Evolutionary conservation across 2,329 filamentous ascomycete genomes (phyloP), one percentile per base, ranked within the genome.

Genomic region (Biscogniauxia mediterranea): DNA sequence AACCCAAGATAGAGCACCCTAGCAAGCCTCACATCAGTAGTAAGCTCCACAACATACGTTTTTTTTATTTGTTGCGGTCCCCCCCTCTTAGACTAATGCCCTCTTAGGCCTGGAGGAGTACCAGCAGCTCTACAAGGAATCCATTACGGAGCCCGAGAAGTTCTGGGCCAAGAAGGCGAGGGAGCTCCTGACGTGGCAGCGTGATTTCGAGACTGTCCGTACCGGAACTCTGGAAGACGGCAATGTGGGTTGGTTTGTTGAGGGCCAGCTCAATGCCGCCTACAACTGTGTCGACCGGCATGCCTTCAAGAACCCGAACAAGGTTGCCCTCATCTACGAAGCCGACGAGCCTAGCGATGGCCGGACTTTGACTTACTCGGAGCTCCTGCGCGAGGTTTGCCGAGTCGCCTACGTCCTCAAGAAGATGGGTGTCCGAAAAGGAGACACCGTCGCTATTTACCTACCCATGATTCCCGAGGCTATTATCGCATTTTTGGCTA

Each of bases 391-490:
- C 66, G 87, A 99, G 77, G 94, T 99, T 56, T 97, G 90, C 72
- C 90, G 87, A 77, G 87, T 92, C 17, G 90, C 95, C 52, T 92
- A 92, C 81, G 89, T 91, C 23, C 85, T 99, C 69, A 97, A 93
- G 83, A 86, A 94, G 80, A 95, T 97, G 87, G 95, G 95, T 65
- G 94, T 99, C 63, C 88, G 90, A 81, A 98, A 97, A 83, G 95
- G 95, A 59, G 95, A 99, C 79, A 97, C 93, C 4, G 93, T 99
- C 60, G 95, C 93, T 65, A 91, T 99, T 68, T 99, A 99, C 82
- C 81, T 99, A 67, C 95, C 95, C 76, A 99, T 99, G 95, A 97
- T 99, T 77, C 95, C 95, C 59, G 94, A 99, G 79, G 95, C 95
- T 6, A 72, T 99, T 61, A 83, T 99, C 71, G 90, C 95, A 58